Evolutionary conservation across 2,329 filamentous ascomycete species (phyloP).

Genomic region (Neofusicoccum kwambonambiense): DNA sequence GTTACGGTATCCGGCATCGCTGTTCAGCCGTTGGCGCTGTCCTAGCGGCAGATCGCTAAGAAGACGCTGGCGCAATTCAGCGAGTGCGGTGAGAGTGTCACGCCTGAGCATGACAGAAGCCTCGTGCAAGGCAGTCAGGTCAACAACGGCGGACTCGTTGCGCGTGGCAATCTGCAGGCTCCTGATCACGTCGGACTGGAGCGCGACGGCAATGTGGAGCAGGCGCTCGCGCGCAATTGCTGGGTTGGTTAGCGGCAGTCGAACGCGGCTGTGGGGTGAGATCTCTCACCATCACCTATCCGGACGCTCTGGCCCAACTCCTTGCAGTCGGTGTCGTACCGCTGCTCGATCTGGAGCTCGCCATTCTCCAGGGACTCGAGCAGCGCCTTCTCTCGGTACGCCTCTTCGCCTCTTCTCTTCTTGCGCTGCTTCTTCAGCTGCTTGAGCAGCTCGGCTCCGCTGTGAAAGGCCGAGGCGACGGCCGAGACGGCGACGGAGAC

Average conservation of each 20-base stretch:
- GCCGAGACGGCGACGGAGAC: constrained; percentile 44
- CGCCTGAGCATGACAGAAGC: constrained; percentile 36
- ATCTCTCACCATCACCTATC: constrained; percentile 39
- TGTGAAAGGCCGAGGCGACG: constrained; percentile 43
- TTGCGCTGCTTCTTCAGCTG: constrained; percentile 33
- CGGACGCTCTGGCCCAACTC: constrained; percentile 37
- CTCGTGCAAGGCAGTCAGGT: constrained; percentile 37
- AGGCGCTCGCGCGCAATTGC: constrained; percentile 37
- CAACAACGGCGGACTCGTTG: constrained; percentile 33
- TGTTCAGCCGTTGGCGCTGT: neutral
- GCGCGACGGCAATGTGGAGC: constrained; percentile 38
- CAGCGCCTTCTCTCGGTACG: constrained; percentile 38
- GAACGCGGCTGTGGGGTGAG: neutral
- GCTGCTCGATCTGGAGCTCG: constrained; percentile 34
- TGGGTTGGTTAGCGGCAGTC: constrained; percentile 23
- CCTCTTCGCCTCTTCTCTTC: constrained; percentile 30
- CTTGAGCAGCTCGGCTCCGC: constrained; percentile 39
- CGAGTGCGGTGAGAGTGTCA: constrained; percentile 33
- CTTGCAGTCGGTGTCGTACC: constrained; percentile 33
- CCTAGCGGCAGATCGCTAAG: neutral
- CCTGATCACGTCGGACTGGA: constrained; percentile 42
- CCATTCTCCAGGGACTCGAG: constrained; percentile 39
- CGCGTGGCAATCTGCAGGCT: constrained; percentile 39
- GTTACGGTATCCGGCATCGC: neutral
- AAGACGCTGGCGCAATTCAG: constrained; percentile 40